phyloP scores from a whole-genome alignment of 306 rosid species.

The Gleditsia sinensis region DNA sequence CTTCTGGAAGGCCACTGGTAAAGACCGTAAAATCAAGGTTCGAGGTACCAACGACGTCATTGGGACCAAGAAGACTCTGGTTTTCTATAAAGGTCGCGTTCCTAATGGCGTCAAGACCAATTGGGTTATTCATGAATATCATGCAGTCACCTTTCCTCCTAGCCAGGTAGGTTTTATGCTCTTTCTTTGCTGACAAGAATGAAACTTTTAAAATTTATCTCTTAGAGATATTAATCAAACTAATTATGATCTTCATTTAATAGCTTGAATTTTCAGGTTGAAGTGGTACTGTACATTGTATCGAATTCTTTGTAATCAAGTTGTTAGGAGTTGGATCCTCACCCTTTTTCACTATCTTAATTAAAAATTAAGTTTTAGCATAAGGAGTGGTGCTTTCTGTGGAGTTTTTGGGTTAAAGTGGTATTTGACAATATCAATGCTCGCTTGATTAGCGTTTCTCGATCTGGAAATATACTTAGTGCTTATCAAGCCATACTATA shows the following conservation, averaged over 20 bases:
- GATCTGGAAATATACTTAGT: not conserved
- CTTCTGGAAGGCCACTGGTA: conserved; percentile 73
- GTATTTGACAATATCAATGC: not conserved
- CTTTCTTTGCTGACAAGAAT: not conserved
- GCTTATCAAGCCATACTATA: not conserved
- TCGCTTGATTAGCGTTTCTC: not conserved
- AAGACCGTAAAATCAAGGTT: conserved; percentile 37
- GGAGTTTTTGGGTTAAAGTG: not conserved
- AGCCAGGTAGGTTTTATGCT: conserved; percentile 40
- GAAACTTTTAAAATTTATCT: not conserved
- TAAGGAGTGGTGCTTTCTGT: not conserved
- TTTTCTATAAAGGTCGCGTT: conserved; percentile 46
- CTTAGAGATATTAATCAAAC: not conserved
- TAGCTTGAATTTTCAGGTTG: too few species aligned
- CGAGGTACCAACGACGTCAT: conserved; percentile 34
- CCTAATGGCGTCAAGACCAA: conserved; percentile 33
- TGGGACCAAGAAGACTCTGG: conserved; percentile 69
- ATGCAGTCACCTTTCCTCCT: not conserved
- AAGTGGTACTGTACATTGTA: too few species aligned
- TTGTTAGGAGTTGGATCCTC: too few species aligned
- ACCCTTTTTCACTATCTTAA: too few species aligned
- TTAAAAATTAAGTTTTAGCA: too few species aligned
- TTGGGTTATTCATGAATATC: conserved; percentile 81
- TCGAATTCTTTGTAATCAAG: too few species aligned
- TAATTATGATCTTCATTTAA: too few species aligned